Base-by-base conservation (phyloP, 208 protist genomes). In the Acanthamoeba lenticulata region DNA sequence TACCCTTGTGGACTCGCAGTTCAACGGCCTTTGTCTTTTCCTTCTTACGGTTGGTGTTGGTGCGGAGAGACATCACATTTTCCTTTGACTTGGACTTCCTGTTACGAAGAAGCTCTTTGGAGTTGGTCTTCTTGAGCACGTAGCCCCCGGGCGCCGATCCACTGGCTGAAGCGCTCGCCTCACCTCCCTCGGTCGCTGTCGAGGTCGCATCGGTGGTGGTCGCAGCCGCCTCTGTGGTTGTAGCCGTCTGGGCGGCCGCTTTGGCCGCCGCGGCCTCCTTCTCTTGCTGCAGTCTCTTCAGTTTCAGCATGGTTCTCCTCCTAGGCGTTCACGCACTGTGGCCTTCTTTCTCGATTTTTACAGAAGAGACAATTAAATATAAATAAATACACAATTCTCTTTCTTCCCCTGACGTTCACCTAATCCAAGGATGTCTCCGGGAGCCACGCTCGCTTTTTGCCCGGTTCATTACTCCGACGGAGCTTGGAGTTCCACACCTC, bases 1-100 rank as follows among this genome's bases (percentile, higher is more conserved):
- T 94, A 94, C 92, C 92, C 40, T 90, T 94, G 32, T 94, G 92
- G 21, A 90, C 92, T 83, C 92, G 32, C 15, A 94, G 40, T 40
- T 94, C 92, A 24, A 74, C 72, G 47, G 79, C 69, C 40, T 90
- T 94, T 0, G 92, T 94, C 47, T 94, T 94, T 40, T 90, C 72
- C 74, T 94, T 94, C 52, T 88, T 74, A n/a, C 79, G 36, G 38
- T 94, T 94, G 72, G 47, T 45, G 40, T 79, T 69, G 21, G 52
- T 40, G 6, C 52, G 42, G 36, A 79, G 90, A 60, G 62, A 67
- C 44, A 86, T 81, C 4, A 85, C 90, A 79, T 79, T 69, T 42
- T 93, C 88, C 47, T 69, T 93, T 6, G 88, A 90, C 55, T 90
- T 90, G 1, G 83, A 69, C 38, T 90, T 90, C 27, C 60, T 69